Base-by-base conservation (phyloP, 1,284 basidiomycete genomes). In the Ceratobasidium sp. region DNA sequence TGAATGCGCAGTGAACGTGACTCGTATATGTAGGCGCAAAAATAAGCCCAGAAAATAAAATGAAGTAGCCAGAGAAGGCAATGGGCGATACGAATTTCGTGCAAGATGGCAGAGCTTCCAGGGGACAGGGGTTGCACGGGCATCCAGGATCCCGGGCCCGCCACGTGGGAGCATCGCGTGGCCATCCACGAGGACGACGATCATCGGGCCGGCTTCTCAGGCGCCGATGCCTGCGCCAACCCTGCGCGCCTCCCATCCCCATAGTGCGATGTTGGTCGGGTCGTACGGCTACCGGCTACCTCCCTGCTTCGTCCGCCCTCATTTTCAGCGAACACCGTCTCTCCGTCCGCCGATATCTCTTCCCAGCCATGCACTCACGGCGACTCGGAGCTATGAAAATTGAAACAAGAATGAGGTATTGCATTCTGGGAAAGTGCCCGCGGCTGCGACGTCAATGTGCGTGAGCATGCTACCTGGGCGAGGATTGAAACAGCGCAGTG, bases 111-210 rank as follows among this genome's bases (percentile, higher is more conserved):
- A 47, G 30, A 8, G 47, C 14, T 38, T 58, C 55, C 55, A 58
- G 63, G 63, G 63, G 50, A 67, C 63, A 67, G 63, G 63, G 63
- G 63, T 41, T 67, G 52, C 63, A 35, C 7, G n/a, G 41, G 32
- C 3, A 54, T 41, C 63, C 63, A 21, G 5, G 14, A 18, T 18
- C 44, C 44, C 38, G 63, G 63, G n/a, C 63, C 21, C 49, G 35
- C 63, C 63, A 66, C 63, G 63, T 50, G 63, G 55, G 49, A 16
- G 32, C 55, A 54, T 50, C 63, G 55, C 63, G 63, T 67, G 63
- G 63, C 50, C 63, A 30, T 35, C 63, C 63, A 67, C 63, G 63
- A 67, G 63, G 63, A 44, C 63, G 63, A 67, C 63, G 63, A 67
- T 67, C 63, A 67, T 67, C 63, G 63, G 63, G 63, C 11, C 11